Evolutionary conservation across 495 filamentous ascomycete species (phyloP), one percentile per base, ranked within the genome.

Genomic region (Podospora australis): DNA sequence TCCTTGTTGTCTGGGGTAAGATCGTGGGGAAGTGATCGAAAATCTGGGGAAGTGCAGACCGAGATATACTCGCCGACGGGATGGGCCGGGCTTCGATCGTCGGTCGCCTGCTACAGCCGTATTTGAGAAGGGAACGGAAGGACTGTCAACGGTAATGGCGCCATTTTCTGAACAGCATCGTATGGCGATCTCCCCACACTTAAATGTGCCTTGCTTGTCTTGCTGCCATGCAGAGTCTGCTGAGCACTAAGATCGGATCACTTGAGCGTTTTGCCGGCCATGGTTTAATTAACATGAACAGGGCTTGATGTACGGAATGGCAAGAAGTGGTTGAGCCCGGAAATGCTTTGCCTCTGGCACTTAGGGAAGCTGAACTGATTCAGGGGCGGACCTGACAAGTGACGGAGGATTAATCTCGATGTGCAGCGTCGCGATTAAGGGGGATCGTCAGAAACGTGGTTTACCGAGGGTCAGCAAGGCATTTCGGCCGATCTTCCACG

Each of bases 1-100:
- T n/a, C 46, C 39, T 54, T 16, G 39, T 43, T 23, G 48, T 34
- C 45, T 48, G 25, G 47, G 48, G 35, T 44, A 35, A 47, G 49
- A 51, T 52, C 55, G 54, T 34, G 56, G 55, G 50, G 46, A 52
- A 57, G 38, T 21, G 20, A 23, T 43, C 28, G 9, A 45, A 44
- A 57, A 24, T 60, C 58, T 53, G 55, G 58, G 60, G 58, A 59
- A 60, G 52, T 53, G 46, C 55, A 61, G 46, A 7, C 40, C 35
- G 46, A 53, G 48, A 55, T 64, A 64, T 61, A 59, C 32, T 56
- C 47, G 47, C 20, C 39, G 19, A 24, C 35, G 35, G 26, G 29
- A 45, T 51, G 21, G 39, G 28, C 49, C 52, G 54, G 20, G 14
- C 38, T 8, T 47, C 32, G 39, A 26, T 34, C 22, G 29, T 45